Evolutionary conservation across 768 basidiomycete species (phyloP), one percentile per base, ranked within the genome.

Genomic region (Lentinus tigrinus): DNA sequence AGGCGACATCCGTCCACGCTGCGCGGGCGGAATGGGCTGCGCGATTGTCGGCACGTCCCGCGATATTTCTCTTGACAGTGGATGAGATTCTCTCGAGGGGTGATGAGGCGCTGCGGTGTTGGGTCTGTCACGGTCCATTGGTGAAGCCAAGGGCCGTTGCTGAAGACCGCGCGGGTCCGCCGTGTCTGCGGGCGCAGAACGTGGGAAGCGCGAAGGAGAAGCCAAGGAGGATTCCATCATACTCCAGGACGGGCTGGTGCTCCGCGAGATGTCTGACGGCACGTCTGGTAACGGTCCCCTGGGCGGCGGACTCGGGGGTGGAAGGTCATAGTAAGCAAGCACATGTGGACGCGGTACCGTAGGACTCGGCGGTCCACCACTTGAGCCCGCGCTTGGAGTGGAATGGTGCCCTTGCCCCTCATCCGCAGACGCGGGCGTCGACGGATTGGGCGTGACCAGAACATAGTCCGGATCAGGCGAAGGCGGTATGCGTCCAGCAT

Each of bases 241-340:
- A 40, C 62, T 63, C 54, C 44, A 55, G 26, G 62, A 58, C 16
- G 62, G 57, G 38, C 62, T 63, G 5, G 62, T 58, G 39, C 57
- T 59, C 13, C 62, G 57, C 4, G 62, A 63, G 27, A 56, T 59
- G 54, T 61, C 58, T 26, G 58, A 52, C 11, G 67, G 67, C 3
- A 63, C 61, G 14, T 64, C 63, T 13, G 67, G 67, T 16, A 68
- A 48, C 16, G 67, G 67, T 1, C 67, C 65, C 23, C 58, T 55
- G 4, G 67, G 67, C n/a, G 67, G 67, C 10, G 67, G 67, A 26
- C 63, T 66, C 16, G 65, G 67, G 6, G 67, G 67, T 28, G 67
- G 67, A 11, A 68, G 57, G 34, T 64, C 63, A 46, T 66, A 68
- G 42, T 65, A 63, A 3, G 60, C 67, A n/a, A 68, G 56, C 27